Evolutionary conservation across 176 grass and related monocot species (phyloP).

Genomic region (Otatea glauca): DNA sequence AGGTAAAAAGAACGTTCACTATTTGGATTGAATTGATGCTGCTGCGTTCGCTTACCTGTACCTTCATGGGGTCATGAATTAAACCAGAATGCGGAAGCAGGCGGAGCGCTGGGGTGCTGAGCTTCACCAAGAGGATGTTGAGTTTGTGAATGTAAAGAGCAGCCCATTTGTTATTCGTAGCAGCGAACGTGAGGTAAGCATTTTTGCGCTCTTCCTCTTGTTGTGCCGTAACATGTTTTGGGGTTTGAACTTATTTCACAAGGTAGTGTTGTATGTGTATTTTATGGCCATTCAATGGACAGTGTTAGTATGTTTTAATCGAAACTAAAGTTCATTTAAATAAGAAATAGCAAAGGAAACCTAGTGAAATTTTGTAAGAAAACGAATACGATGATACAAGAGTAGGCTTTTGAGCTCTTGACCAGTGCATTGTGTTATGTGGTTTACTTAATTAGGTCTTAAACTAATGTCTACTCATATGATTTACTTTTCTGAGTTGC

Average conservation of each 20-base stretch:
- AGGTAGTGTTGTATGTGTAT: not conserved
- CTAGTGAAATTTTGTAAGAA: not conserved
- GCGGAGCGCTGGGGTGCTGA: conserved; percentile 93
- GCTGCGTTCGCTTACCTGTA: conserved; percentile 1
- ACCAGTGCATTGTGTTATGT: not conserved
- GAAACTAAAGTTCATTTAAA: not conserved
- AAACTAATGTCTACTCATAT: not conserved
- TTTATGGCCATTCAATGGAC: not conserved
- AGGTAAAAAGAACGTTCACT: conserved; percentile 47
- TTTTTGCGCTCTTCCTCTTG: not conserved
- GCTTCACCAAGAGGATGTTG: conserved; percentile 95
- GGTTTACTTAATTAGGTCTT: conserved; percentile 22
- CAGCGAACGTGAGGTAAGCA: conserved; percentile 74
- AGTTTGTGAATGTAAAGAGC: conserved; percentile 81
- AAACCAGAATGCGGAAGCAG: conserved; percentile 80
- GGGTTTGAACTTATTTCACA: not conserved
- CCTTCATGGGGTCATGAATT: conserved; percentile 2
- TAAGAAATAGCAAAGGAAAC: not conserved
- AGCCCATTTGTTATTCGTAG: conserved; percentile 82
- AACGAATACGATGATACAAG: not conserved
- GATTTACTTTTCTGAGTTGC: not conserved
- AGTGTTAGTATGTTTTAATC: not conserved
- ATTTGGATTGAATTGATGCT: not conserved
- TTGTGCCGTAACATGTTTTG: not conserved
- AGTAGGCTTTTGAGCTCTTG: not conserved